phyloP scores from a whole-genome alignment of 2,329 filamentous ascomycete species.

The Tympanopsis confertula region DNA sequence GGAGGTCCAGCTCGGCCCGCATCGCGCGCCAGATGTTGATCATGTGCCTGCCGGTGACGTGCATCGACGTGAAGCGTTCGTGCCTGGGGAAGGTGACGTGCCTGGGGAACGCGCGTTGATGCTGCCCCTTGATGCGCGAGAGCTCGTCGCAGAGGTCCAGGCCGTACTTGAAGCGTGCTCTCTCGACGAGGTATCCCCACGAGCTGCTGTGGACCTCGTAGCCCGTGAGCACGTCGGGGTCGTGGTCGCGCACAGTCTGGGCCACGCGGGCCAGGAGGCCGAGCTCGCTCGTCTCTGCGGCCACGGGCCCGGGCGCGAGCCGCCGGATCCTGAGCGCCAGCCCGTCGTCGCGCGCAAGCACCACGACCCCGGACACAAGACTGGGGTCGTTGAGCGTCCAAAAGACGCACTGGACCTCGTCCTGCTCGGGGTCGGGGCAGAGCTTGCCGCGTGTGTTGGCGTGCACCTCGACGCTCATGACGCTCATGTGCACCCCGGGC shows the following conservation, averaged over 20 bases:
- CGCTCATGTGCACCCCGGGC: constrained; percentile 61
- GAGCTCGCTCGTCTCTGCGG: constrained; percentile 68
- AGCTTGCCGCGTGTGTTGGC: constrained; percentile 74
- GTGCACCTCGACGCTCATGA: constrained; percentile 87
- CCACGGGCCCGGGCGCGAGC: constrained; percentile 41
- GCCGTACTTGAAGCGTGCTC: constrained; percentile 75
- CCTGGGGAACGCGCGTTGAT: constrained; percentile 73
- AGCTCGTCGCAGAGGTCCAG: constrained; percentile 86
- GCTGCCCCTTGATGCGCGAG: constrained; percentile 74
- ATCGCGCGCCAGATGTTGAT: constrained; percentile 97
- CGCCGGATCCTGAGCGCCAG: background rate
- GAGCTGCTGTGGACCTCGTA: constrained; percentile 90
- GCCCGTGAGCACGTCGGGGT: constrained; percentile 87
- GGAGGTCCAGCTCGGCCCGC: constrained; percentile 77
- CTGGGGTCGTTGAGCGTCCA: constrained; percentile 65
- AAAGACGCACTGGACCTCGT: constrained; percentile 79
- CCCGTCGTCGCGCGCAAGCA: background rate
- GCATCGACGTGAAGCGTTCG: constrained; percentile 72
- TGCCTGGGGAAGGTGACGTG: too few species aligned
- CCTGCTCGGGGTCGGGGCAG: constrained; percentile 78
- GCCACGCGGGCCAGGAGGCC: constrained; percentile 69
- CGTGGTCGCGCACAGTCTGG: constrained; percentile 69
- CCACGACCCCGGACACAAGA: background rate
- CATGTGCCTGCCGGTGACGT: constrained; percentile 86
- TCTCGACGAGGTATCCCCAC: constrained; percentile 91